Percentiles rank a stretch among this genome's conserved stretches.
Conservation (phyloP, 1,284 basidiomycete genomes). For the Takashimella tepidaria region DNA sequence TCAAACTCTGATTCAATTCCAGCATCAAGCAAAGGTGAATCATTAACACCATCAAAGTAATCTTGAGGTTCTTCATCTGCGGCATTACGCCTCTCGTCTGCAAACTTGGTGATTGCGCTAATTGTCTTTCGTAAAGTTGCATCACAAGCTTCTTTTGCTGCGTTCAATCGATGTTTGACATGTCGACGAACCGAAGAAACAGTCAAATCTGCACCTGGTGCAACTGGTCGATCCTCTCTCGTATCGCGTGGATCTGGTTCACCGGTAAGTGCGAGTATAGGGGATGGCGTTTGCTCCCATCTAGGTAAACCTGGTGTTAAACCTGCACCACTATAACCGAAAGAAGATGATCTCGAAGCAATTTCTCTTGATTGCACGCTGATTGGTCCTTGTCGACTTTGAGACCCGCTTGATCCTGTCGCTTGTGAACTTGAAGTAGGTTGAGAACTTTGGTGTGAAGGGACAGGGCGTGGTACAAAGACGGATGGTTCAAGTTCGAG, state of each 20-base stretch:
- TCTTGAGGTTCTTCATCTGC: conserved; percentile 21
- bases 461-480: conserved; percentile 13
- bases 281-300: conserved; percentile 46
- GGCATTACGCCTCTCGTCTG: conserved; percentile 64
- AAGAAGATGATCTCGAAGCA: conserved; percentile 31
- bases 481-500: conserved; percentile 42
- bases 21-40: conserved; percentile 33
- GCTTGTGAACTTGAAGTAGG: neutral
- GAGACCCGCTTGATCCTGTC: neutral
- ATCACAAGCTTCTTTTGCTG: conserved; percentile 93
- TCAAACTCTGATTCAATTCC: conserved; percentile 3
- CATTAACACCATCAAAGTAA: conserved; percentile 44
- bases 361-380: conserved; percentile 4
- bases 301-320: conserved; percentile 30
- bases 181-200: conserved; percentile 79
- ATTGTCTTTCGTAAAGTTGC: conserved; percentile 88
- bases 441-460: neutral
- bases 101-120: conserved; percentile 85
- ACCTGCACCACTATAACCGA: conserved; percentile 23
- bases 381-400: neutral
- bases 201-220: conserved; percentile 39
- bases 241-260: conserved; percentile 10
- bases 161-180: conserved; percentile 85
- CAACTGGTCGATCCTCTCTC: conserved; percentile 27
- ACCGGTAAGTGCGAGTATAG: conserved; percentile 22